Evolutionary conservation across 2,329 filamentous ascomycete genomes (phyloP).

Genomic region (Monosporascus sp.): DNA sequence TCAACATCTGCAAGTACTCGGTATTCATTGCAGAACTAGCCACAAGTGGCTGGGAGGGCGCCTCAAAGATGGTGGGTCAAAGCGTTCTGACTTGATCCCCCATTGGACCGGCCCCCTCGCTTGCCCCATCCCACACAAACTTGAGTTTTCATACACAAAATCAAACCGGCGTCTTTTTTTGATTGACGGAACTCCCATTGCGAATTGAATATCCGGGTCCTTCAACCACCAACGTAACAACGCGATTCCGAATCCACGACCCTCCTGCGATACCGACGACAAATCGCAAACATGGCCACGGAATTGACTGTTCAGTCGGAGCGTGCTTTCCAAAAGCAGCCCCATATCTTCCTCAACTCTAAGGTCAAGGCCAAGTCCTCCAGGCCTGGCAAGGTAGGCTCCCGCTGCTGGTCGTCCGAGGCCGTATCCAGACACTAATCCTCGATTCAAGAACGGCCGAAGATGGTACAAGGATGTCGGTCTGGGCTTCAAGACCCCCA

Average conservation of each 20-base stretch:
- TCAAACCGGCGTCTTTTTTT: not conserved
- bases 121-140: not conserved
- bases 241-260: conserved; percentile 19
- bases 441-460: conserved; percentile 20
- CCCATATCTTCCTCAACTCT: conserved; percentile 98
- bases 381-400: conserved; percentile 82
- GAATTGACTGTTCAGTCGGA: conserved; percentile 99
- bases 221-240: conserved; percentile 18
- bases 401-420: not conserved
- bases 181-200: not conserved
- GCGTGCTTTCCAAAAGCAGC: conserved; percentile 99
- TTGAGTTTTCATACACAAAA: not conserved
- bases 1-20: too few relatives aligned
- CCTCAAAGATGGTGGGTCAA: not conserved
- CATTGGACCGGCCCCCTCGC: not conserved
- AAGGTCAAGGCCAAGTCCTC: conserved; percentile 84
- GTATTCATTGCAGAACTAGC: not conserved
- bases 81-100: not conserved
- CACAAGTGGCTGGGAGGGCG: not conserved
- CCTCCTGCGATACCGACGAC: conserved; percentile 36
- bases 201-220: conserved; percentile 2
- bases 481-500: conserved; percentile 98
- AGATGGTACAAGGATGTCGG: conserved; percentile 97
- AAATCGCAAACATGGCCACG: conserved; percentile 77
- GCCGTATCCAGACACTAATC: conserved; percentile 1